These are phyloP conservation scores for Pseudogymnoascus sp. DNA, from an alignment of 2,329 filamentous ascomycete species.

Conservation along the genomic window DNA sequence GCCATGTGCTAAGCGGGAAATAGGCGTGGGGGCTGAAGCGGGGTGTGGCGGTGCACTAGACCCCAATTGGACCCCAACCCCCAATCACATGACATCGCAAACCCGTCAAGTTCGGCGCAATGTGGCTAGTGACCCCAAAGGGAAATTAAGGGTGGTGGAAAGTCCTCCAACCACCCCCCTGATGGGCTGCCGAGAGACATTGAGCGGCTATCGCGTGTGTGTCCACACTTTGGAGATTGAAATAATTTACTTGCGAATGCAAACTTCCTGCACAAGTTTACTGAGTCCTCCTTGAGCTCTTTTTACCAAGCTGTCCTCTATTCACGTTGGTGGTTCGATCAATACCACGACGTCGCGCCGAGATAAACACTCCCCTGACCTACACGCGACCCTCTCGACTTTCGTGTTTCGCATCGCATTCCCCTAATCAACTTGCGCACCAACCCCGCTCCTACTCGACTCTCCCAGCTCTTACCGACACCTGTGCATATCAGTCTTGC, in stretches of 20 bases:
- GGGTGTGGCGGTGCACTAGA: constrained; percentile 1
- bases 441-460: constrained; percentile 3
- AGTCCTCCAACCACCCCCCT: not conserved
- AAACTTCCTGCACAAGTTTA: not conserved
- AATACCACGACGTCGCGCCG: not conserved
- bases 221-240: constrained; percentile 7
- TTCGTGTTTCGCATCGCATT: constrained; percentile 5
- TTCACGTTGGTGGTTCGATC: not conserved
- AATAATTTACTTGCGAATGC: constrained; percentile 7
- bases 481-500: not conserved
- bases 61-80: not conserved
- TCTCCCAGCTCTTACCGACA: not conserved
- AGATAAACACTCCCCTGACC: not conserved
- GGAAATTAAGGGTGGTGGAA: constrained; percentile 8
- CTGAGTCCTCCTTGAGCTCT: not conserved
- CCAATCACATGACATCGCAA: not conserved
- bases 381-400: constrained; percentile 7
- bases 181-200: constrained; percentile 3
- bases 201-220: constrained; percentile 8
- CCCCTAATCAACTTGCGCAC: not conserved
- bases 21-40: not conserved
- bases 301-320: constrained; percentile 1
- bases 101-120: not conserved
- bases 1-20: not conserved
- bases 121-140: constrained; percentile 4